A percentile compares a stretch with the other conserved stretches of the same genome.
phyloP scores from a whole-genome alignment of 495 filamentous ascomycete species.

The Sordaria brevicollis region DNA sequence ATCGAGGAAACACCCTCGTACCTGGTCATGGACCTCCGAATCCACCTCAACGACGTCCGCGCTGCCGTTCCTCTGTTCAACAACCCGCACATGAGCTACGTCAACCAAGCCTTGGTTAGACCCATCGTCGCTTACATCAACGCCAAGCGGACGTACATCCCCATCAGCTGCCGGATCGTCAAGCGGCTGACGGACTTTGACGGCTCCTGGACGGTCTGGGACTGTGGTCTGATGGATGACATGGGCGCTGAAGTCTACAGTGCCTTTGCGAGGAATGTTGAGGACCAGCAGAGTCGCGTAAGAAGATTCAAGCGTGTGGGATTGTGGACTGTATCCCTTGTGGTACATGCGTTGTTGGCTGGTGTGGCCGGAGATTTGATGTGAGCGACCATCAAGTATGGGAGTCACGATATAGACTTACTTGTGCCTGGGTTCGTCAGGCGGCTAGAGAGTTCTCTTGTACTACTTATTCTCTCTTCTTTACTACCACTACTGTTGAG shows the following conservation, averaged over 20 bases:
- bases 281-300: slow-evolving; percentile 73
- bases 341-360: slow-evolving; percentile 89
- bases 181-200: slow-evolving; percentile 84
- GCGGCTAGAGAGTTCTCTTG: neutral
- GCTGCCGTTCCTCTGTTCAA: slow-evolving; percentile 89
- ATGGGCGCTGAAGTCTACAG: slow-evolving; percentile 87
- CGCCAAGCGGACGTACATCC: slow-evolving; percentile 83
- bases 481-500: neutral
- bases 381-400: slow-evolving; percentile 5
- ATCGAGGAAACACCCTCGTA: slow-evolving; percentile 52
- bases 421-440: neutral
- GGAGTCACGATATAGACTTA: neutral
- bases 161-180: slow-evolving; percentile 85
- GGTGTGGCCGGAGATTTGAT: slow-evolving; percentile 81
- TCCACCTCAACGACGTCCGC: slow-evolving; percentile 85
- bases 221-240: slow-evolving; percentile 92
- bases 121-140: slow-evolving; percentile 99
- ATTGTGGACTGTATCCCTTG: slow-evolving; percentile 85
- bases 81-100: slow-evolving; percentile 72
- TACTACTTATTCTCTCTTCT: slow-evolving; percentile 2
- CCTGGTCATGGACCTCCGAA: slow-evolving; percentile 77
- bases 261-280: slow-evolving; percentile 81
- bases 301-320: slow-evolving; percentile 91
- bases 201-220: slow-evolving; percentile 89
- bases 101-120: slow-evolving; percentile 87